Base-by-base conservation (phyloP, 345 rosid species). In the Aquilaria yunnanensis region DNA sequence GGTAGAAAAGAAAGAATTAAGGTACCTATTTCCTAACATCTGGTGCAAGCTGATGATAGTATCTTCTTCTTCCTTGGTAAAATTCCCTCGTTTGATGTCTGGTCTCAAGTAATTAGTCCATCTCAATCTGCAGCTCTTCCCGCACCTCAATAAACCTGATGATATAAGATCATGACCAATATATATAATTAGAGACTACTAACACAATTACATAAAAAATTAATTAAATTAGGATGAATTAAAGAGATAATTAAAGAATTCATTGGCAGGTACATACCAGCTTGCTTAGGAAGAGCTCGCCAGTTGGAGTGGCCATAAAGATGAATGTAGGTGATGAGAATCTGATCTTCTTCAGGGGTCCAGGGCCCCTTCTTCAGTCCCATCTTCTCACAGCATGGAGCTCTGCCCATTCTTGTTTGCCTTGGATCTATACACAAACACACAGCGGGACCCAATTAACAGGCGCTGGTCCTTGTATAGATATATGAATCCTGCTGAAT, bases 91-190 rank as follows among this genome's bases (percentile, higher is more conserved):
- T 73, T 89, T 89, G 30, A 89, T 89, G 53, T 86, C 93, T 5
- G 96, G 96, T 63, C 93, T 78, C 34, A 89, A 58, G 67, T 89
- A 89, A 63, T 89, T 89, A 30, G 72, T 81, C 96, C 96, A 89
- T 4, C 96, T 77, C 29, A 89, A 81, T 57, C 96, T 81, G 74
- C 96, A 89, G 68, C 96, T 89, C 80, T 89, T 89, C 1, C 96
- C 96, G 52, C 93, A 89, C 67, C 96, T 84, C 48, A 81, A 69
- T 63, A 89, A 73, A 50, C 96, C 96, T 89, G 71, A 23, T 23
- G 23, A 23, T 23, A 23, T 23, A 23, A 23, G 23, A 23, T 23
- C 23, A 23, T 23, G 23, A 23, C 23, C 23, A 23, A 23, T 23
- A 23, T 23, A 23, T 23, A 23, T 23, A 23, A 23, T 23, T 23